These are phyloP conservation scores for Ophiostoma populinum DNA, from an alignment of 2,329 filamentous ascomycete genomes.

Conservation along the genomic window DNA sequence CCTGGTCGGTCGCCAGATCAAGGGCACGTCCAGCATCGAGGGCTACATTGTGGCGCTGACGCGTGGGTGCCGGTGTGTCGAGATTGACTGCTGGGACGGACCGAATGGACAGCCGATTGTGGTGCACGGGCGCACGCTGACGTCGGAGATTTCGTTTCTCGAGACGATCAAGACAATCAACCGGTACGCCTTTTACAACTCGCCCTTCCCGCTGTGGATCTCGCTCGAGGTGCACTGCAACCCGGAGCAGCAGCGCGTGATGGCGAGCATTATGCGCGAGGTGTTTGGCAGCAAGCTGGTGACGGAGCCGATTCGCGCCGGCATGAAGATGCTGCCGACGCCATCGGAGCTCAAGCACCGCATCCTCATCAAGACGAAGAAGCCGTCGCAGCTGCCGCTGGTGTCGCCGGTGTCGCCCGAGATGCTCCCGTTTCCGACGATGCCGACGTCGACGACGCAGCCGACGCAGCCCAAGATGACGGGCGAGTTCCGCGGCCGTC, in stretches of 20 bases:
- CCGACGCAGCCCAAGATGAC: slow-evolving; percentile 7
- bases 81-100: slow-evolving; percentile 97
- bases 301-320: slow-evolving; percentile 53
- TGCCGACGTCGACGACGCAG: slow-evolving; percentile 7
- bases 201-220: slow-evolving; percentile 79
- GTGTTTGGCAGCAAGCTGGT: slow-evolving; percentile 70
- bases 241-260: slow-evolving; percentile 61
- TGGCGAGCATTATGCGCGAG: slow-evolving; percentile 79
- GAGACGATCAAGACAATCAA: slow-evolving; percentile 89
- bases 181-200: slow-evolving; percentile 80
- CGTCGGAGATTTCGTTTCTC: slow-evolving; percentile 71
- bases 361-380: slow-evolving; percentile 90
- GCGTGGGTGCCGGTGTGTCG: slow-evolving; percentile 82
- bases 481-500: slow-evolving; percentile 22
- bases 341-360: slow-evolving; percentile 71
- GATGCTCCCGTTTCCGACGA: not conserved
- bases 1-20: slow-evolving; percentile 76
- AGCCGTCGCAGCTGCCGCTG: slow-evolving; percentile 34
- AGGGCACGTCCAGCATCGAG: slow-evolving; percentile 80
- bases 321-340: slow-evolving; percentile 55
- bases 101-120: slow-evolving; percentile 74
- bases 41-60: slow-evolving; percentile 82
- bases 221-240: slow-evolving; percentile 94
- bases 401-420: not conserved
- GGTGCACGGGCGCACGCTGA: slow-evolving; percentile 78